Conservation (phyloP, 2,329 filamentous ascomycete genomes). For the Exophiala alcalophila region DNA sequence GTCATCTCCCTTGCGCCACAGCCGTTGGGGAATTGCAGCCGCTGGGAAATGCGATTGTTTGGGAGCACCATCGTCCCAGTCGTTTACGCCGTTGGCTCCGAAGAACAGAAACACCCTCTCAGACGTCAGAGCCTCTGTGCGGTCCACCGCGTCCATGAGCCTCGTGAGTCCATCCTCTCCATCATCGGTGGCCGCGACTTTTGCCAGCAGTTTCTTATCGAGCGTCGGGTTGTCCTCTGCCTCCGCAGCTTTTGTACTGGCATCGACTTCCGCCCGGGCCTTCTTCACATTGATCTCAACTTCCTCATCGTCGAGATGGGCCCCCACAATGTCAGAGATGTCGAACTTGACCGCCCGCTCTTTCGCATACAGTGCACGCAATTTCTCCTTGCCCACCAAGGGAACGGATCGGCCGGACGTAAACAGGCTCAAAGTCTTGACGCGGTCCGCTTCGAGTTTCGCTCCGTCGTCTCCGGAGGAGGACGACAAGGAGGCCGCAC, state of each 20-base stretch:
- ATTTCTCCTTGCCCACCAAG: conserved; percentile 25
- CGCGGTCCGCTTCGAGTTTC: conserved; percentile 24
- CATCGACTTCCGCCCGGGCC: conserved; percentile 36
- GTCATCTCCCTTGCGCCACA: conserved; percentile 36
- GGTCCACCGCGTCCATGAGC: conserved; percentile 55
- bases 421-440: conserved; percentile 23
- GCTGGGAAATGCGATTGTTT: conserved; percentile 37
- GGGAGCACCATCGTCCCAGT: conserved; percentile 30
- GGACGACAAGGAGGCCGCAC: conserved; percentile 18
- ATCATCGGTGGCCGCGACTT: conserved; percentile 44
- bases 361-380: conserved; percentile 26
- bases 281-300: conserved; percentile 52
- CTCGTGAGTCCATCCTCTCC: conserved; percentile 43
- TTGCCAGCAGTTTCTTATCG: conserved; percentile 43
- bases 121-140: conserved; percentile 57
- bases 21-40: conserved; percentile 33
- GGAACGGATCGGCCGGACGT: conserved; percentile 20
- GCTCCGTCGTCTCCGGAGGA: conserved; percentile 21
- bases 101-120: conserved; percentile 61
- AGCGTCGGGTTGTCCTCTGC: conserved; percentile 25
- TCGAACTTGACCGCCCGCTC: conserved; percentile 24
- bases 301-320: conserved; percentile 59
- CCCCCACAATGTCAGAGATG: conserved; percentile 50
- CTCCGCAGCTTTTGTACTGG: conserved; percentile 16
- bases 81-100: conserved; percentile 29